Percentiles rank a stretch among this genome's conserved stretches.
phyloP scores from a whole-genome alignment of 768 basidiomycete genomes.

The Collybia nuda region DNA sequence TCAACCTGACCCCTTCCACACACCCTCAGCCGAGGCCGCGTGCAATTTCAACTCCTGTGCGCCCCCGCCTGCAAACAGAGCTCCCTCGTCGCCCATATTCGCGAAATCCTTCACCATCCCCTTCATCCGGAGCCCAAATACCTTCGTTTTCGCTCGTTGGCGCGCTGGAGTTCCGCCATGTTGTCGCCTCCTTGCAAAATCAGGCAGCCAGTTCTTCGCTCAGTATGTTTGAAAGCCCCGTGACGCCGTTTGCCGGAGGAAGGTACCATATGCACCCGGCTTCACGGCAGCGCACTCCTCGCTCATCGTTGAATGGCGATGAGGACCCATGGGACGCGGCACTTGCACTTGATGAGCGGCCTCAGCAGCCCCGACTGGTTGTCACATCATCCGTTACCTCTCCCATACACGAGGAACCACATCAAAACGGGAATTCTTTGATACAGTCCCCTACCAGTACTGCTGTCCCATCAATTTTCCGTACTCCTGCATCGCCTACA shows the following conservation, averaged over 20 bases:
- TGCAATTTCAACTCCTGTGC: slow-evolving; percentile 34
- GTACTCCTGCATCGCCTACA: slow-evolving; percentile 53
- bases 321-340: slow-evolving; percentile 50
- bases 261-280: slow-evolving; percentile 55
- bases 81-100: slow-evolving; percentile 41
- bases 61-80: slow-evolving; percentile 35
- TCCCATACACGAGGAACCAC: slow-evolving; percentile 19
- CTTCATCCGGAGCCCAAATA: slow-evolving; percentile 46
- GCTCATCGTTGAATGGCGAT: slow-evolving; percentile 28
- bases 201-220: slow-evolving; percentile 64
- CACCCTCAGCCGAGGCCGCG: slow-evolving; percentile 39
- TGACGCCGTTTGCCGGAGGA: slow-evolving; percentile 73
- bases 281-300: slow-evolving; percentile 22
- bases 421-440: slow-evolving; percentile 10
- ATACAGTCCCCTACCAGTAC: slow-evolving; percentile 14
- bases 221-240: slow-evolving; percentile 61
- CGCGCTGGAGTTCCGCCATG: slow-evolving; percentile 93
- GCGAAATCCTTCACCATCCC: slow-evolving; percentile 51
- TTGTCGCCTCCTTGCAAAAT: slow-evolving; percentile 76
- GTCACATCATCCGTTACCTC: slow-evolving; percentile 24
- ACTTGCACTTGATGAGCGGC: slow-evolving; percentile 40
- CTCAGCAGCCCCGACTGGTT: slow-evolving; percentile 50
- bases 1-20: slow-evolving; percentile 22
- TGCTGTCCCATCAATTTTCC: slow-evolving; percentile 55
- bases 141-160: slow-evolving; percentile 91